Evolutionary conservation across 257 asterid species (phyloP).

Genomic region (Gentiana straminea): DNA sequence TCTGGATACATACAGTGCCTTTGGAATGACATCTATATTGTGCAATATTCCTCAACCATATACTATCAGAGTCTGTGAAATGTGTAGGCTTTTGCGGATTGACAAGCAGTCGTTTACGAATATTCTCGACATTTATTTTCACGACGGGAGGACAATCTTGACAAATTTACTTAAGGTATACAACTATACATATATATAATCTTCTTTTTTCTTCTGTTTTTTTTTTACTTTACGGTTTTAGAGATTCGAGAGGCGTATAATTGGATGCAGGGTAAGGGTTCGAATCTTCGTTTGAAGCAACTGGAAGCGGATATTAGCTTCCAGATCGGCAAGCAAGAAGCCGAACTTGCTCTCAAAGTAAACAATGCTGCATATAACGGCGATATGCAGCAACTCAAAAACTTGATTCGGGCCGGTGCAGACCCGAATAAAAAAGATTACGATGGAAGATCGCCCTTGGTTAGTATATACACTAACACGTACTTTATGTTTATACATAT

Average conservation of each 20-base stretch:
- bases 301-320: constrained; percentile 59
- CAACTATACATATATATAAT: background rate
- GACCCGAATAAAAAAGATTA: constrained; percentile 78
- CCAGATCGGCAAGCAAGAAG: constrained; percentile 78
- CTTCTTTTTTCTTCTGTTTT: too few species aligned
- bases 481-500: background rate
- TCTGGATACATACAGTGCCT: constrained; percentile 50
- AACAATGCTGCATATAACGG: constrained; percentile 78
- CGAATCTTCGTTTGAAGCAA: constrained; percentile 60
- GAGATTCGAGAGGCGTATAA: background rate
- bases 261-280: constrained; percentile 54
- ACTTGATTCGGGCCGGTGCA: constrained; percentile 76
- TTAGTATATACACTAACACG: constrained; percentile 13
- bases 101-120: constrained; percentile 80
- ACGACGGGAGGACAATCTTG: constrained; percentile 74
- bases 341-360: constrained; percentile 83
- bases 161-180: constrained; percentile 77
- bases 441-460: constrained; percentile 87
- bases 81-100: constrained; percentile 73
- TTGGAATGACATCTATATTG: constrained; percentile 73
- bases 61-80: constrained; percentile 79
- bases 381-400: constrained; percentile 66
- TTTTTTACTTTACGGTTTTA: too few species aligned
- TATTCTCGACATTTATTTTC: constrained; percentile 77
- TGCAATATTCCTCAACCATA: constrained; percentile 96